Percentiles rank a stretch among this genome's conserved stretches.
phyloP scores from a whole-genome alignment of 1,139 yeast genomes.

The Yarrowia galli region DNA sequence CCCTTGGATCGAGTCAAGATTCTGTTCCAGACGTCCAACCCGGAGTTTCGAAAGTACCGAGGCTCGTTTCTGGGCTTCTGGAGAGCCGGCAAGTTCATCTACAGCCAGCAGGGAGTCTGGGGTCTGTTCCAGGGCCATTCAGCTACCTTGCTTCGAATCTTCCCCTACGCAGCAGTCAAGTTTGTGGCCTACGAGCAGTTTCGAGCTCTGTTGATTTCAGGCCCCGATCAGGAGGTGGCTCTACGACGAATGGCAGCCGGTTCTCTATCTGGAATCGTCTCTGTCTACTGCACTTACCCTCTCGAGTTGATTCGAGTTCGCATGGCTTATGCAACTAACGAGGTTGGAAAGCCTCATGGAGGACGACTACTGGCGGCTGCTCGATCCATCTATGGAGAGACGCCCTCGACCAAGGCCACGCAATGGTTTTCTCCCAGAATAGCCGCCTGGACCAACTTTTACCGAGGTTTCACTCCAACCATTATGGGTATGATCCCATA shows the following conservation, averaged over 20 bases:
- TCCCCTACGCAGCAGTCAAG: slow-evolving; percentile 97
- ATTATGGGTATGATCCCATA: slow-evolving; percentile 95
- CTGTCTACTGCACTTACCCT: slow-evolving; percentile 92
- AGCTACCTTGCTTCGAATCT: slow-evolving; percentile 85
- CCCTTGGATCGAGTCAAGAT: slow-evolving; percentile 95
- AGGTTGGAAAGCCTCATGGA: slow-evolving; percentile 46
- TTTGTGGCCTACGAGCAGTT: slow-evolving; percentile 98
- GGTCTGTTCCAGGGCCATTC: slow-evolving; percentile 97
- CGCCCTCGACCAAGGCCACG: slow-evolving; percentile 42
- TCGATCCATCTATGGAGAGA: slow-evolving; percentile 65
- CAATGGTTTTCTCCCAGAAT: slow-evolving; percentile 47
- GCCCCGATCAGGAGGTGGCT: slow-evolving; percentile 76
- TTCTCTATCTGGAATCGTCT: slow-evolving; percentile 80
- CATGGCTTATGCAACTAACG: slow-evolving; percentile 80
- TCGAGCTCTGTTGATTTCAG: slow-evolving; percentile 78
- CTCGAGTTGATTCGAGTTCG: slow-evolving; percentile 88
- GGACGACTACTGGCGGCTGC: slow-evolving; percentile 68
- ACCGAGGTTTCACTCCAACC: slow-evolving; percentile 94
- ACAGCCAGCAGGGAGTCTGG: slow-evolving; percentile 69
- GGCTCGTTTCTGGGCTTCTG: slow-evolving; percentile 82
- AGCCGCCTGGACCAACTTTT: slow-evolving; percentile 59
- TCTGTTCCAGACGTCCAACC: slow-evolving; percentile 92
- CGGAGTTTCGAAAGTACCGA: slow-evolving; percentile 79
- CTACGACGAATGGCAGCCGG: slow-evolving; percentile 86
- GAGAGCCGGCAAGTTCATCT: slow-evolving; percentile 73